Percentiles rank a stretch among this genome's conserved stretches.
Evolutionary conservation across 2,329 filamentous ascomycete genomes (phyloP).

Genomic region (Pestalotiopsis sp.): DNA sequence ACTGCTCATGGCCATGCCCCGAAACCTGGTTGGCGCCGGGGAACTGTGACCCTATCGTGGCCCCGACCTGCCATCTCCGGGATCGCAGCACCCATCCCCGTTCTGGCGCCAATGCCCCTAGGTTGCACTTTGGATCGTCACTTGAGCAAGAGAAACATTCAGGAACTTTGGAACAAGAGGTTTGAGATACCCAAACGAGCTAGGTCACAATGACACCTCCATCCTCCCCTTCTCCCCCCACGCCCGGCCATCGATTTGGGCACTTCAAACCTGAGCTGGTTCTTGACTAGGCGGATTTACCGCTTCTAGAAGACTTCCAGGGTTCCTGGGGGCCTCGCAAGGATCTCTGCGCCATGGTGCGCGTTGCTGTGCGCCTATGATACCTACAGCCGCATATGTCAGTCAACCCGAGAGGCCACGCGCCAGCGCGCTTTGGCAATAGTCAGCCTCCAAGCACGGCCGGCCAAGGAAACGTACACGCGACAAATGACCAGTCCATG

Average conservation of each 20-base stretch:
- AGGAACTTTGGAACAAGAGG: background rate
- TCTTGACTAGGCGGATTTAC: constrained; percentile 3
- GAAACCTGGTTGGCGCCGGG: background rate
- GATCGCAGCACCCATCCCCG: background rate
- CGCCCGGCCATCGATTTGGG: background rate
- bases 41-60: background rate
- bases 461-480: background rate
- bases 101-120: background rate
- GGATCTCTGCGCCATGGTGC: background rate
- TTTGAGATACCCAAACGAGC: background rate
- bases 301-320: constrained; percentile 11
- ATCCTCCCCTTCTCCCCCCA: background rate
- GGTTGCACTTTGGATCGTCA: background rate
- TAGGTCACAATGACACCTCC: background rate
- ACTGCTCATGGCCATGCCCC: background rate
- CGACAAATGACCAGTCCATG: background rate
- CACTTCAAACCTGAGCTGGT: background rate
- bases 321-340: constrained; percentile 7
- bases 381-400: background rate
- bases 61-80: constrained; percentile 10
- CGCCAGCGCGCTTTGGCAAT: background rate
- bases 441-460: background rate
- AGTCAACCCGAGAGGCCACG: background rate
- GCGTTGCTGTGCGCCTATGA: background rate
- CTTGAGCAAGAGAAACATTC: background rate